Conservation (phyloP, 306 rosid genomes). For the Cicer arietinum region DNA sequence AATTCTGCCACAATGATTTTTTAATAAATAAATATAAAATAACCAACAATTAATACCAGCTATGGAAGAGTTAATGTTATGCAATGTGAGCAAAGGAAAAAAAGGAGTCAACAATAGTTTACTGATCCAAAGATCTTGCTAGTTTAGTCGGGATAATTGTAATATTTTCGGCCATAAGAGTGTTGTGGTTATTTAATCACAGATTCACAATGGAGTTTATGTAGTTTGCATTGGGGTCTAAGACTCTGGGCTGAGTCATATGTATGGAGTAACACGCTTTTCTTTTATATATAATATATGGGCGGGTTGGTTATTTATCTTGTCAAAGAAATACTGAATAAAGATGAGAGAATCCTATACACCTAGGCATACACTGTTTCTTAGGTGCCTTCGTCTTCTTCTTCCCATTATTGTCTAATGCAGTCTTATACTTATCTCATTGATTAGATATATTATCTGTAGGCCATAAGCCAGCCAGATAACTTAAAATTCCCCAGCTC, state of each 20-base stretch:
- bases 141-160: constrained; percentile 1
- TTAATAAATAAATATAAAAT: constrained; percentile 2
- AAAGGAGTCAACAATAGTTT: not conserved
- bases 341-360: too few relatives aligned
- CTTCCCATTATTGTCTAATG: too few relatives aligned
- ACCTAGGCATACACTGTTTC: too few relatives aligned
- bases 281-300: too few relatives aligned
- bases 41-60: constrained; percentile 16
- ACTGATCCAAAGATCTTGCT: constrained; percentile 25
- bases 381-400: too few relatives aligned
- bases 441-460: too few relatives aligned
- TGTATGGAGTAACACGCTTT: not conserved
- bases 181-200: constrained; percentile 24
- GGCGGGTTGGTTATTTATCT: too few relatives aligned
- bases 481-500: too few relatives aligned
- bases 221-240: not conserved
- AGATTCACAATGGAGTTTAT: not conserved
- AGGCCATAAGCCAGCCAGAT: too few relatives aligned
- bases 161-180: constrained; percentile 10
- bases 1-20: constrained; percentile 67
- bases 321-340: too few relatives aligned
- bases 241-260: constrained; percentile 18
- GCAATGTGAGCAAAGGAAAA: not conserved
- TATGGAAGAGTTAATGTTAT: constrained; percentile 2
- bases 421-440: too few relatives aligned